Conservation (phyloP, 139 green algal species). For the Micractinium sp. region DNA sequence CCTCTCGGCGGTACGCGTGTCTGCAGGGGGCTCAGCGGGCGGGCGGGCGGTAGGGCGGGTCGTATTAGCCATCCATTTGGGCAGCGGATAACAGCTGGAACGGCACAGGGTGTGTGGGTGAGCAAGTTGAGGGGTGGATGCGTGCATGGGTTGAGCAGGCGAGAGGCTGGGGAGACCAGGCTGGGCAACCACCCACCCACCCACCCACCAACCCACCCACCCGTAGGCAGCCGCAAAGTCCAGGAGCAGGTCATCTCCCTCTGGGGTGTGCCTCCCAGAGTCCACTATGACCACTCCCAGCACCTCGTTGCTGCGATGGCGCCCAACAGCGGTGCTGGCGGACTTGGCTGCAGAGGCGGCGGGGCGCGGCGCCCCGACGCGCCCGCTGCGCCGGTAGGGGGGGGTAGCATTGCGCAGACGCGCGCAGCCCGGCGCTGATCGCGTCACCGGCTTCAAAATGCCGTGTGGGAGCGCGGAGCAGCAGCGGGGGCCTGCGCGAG, state of each 20-base stretch:
- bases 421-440: no score
- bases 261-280: background rate
- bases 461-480: background rate
- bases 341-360: background rate
- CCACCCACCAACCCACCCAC: background rate
- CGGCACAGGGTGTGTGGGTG: no score
- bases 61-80: no score
- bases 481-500: no score
- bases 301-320: background rate
- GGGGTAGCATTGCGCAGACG: background rate
- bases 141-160: no score
- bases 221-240: background rate
- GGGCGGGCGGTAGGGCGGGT: no score
- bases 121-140: no score
- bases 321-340: background rate
- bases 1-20: background rate
- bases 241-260: background rate
- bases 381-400: no score
- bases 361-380: background rate
- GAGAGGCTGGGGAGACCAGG: no score
- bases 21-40: background rate
- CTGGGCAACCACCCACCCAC: no score
- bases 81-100: no score
- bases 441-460: background rate
- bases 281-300: conserved; percentile 1